Conservation (phyloP, 768 basidiomycete genomes). For the Leccinum pellstonianum region DNA sequence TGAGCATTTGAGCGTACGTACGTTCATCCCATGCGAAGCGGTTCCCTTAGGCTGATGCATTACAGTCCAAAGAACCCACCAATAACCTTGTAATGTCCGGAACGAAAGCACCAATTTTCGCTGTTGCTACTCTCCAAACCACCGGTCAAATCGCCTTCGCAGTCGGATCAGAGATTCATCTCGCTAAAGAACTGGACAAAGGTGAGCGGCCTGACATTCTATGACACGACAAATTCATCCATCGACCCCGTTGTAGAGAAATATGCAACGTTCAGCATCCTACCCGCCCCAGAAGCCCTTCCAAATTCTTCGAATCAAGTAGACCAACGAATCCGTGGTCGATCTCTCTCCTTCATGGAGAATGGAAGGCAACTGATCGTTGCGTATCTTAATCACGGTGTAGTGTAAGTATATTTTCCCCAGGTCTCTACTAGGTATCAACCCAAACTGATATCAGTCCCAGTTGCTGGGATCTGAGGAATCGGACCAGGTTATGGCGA, state of each 20-base stretch:
- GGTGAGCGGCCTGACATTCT: neutral
- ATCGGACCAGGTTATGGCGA: neutral
- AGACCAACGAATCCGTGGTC: neutral
- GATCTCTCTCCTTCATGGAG: neutral
- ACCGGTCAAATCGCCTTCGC: neutral
- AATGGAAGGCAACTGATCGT: neutral
- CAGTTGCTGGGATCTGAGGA: neutral
- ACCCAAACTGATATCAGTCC: neutral
- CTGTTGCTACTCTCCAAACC: neutral
- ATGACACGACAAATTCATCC: neutral
- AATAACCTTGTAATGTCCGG: neutral
- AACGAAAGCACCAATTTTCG: neutral
- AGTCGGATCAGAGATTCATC: neutral
- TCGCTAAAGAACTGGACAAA: neutral
- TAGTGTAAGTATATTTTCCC: too few relatives aligned
- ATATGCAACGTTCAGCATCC: neutral
- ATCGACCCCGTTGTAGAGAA: neutral
- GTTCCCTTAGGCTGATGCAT: neutral
- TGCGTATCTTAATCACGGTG: neutral
- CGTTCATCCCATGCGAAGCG: neutral
- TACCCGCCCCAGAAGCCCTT: neutral
- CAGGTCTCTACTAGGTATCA: too few relatives aligned
- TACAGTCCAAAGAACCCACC: neutral
- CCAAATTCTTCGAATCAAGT: neutral
- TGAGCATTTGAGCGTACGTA: neutral